Evolutionary conservation across 441 rosid species (phyloP).

Genomic region (Pelargonium citronellum): DNA sequence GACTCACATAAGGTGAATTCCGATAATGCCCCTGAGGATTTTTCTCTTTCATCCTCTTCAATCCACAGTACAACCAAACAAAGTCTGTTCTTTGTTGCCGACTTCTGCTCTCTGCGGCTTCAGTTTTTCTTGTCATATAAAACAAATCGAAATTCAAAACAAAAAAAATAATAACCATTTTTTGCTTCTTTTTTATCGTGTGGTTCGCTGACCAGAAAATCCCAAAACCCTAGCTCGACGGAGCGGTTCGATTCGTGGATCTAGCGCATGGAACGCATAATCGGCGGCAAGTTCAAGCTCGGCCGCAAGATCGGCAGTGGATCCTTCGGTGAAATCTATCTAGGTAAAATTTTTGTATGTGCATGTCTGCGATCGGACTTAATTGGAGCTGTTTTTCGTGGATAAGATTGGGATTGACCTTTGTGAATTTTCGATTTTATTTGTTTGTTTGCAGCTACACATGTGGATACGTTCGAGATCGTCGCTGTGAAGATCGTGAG

Average conservation of each 20-base stretch:
- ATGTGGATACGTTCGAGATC: conserved; percentile 84
- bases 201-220: not conserved
- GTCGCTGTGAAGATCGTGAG: conserved; percentile 94
- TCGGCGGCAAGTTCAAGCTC: conserved; percentile 86
- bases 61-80: not conserved
- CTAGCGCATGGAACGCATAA: conserved; percentile 59
- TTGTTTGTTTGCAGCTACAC: conserved; percentile 57
- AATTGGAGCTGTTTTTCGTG: not conserved
- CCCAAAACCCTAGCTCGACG: conserved; percentile 12
- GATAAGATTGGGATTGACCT: conserved; percentile 6
- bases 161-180: not conserved
- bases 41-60: not conserved
- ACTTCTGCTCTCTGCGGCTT: conserved; percentile 5
- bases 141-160: not conserved
- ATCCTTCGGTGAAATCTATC: conserved; percentile 85
- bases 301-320: conserved; percentile 96
- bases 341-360: conserved; percentile 37
- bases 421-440: not conserved
- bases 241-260: not conserved
- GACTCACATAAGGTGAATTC: not conserved
- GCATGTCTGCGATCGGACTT: not conserved
- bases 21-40: not conserved
- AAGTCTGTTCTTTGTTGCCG: not conserved
- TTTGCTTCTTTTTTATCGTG: not conserved
- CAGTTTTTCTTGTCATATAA: not conserved